Evolutionary conservation across 164 flowering plant species (phyloP).

Genomic region (Taxillus chinensis): DNA sequence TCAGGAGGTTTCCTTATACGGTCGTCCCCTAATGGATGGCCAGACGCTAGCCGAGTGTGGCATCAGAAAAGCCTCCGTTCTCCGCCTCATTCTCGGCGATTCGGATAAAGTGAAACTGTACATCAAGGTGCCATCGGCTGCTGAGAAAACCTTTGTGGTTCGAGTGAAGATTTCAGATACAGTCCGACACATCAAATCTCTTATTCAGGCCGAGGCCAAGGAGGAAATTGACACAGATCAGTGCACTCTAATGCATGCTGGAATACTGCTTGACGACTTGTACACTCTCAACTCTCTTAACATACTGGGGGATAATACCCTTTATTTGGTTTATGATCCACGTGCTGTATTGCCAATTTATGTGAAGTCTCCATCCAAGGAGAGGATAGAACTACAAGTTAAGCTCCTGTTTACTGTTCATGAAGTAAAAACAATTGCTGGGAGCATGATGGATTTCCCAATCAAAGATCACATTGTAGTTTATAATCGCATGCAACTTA

Average conservation of each 20-base stretch:
- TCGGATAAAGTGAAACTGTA: neutral
- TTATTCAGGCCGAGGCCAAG: neutral
- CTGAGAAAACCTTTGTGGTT: neutral
- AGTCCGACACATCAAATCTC: neutral
- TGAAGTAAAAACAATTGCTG: conserved; percentile 17
- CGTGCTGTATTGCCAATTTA: neutral
- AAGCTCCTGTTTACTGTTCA: neutral
- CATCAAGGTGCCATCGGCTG: neutral
- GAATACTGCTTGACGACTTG: neutral
- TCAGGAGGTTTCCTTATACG: neutral
- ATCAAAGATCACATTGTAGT: neutral
- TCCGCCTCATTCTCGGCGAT: neutral
- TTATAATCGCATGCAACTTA: conserved; percentile 14
- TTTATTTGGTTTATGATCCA: neutral
- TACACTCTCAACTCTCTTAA: neutral
- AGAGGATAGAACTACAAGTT: neutral
- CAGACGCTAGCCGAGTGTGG: neutral
- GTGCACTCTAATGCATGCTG: neutral
- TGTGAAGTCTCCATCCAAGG: neutral
- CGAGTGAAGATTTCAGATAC: neutral
- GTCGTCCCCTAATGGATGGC: neutral
- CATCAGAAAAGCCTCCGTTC: neutral
- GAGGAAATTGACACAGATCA: neutral
- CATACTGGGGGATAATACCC: neutral
- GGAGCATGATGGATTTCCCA: conserved; percentile 10